Conservation (phyloP, 2,329 filamentous ascomycete genomes). For the Apiospora malaysiana region DNA sequence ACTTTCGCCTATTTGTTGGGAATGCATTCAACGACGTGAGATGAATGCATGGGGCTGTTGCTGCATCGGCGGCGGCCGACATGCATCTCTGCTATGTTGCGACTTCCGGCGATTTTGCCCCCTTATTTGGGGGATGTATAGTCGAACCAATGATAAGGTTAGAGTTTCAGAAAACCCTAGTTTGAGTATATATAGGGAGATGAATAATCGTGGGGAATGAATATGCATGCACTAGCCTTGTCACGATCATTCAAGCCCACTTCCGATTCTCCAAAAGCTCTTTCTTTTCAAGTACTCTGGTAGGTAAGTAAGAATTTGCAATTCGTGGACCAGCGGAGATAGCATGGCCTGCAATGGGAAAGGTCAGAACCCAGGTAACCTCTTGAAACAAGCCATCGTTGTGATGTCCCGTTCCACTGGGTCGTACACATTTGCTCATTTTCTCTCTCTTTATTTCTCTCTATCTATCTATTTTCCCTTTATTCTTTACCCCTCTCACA, state of each 20-base stretch:
- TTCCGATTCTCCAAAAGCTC: not conserved
- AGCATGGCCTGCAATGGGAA: slow-evolving; percentile 4
- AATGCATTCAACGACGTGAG: not conserved
- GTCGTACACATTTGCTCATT: not conserved
- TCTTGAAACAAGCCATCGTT: slow-evolving; percentile 16
- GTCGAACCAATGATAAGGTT: slow-evolving; percentile 3
- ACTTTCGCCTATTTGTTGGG: slow-evolving; percentile 8
- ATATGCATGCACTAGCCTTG: not conserved
- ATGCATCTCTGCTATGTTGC: not conserved
- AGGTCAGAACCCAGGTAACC: slow-evolving; percentile 1
- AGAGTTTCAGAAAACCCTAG: not conserved
- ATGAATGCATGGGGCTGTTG: not conserved
- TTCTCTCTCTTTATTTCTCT: no score
- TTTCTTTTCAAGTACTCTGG: not conserved
- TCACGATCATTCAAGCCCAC: not conserved
- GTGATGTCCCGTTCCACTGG: slow-evolving; percentile 1
- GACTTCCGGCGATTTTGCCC: slow-evolving; percentile 13
- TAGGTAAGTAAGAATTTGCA: not conserved
- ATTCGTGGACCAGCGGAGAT: not conserved
- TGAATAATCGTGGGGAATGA: not conserved
- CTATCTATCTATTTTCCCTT: no score
- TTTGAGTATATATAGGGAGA: not conserved
- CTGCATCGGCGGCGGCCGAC: slow-evolving; percentile 12
- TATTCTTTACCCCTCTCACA: not conserved
- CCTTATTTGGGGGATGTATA: not conserved